Evolutionary conservation across 2,329 filamentous ascomycete genomes (phyloP), one percentile per base, ranked within the genome.

Genomic region (Fusarium musae): DNA sequence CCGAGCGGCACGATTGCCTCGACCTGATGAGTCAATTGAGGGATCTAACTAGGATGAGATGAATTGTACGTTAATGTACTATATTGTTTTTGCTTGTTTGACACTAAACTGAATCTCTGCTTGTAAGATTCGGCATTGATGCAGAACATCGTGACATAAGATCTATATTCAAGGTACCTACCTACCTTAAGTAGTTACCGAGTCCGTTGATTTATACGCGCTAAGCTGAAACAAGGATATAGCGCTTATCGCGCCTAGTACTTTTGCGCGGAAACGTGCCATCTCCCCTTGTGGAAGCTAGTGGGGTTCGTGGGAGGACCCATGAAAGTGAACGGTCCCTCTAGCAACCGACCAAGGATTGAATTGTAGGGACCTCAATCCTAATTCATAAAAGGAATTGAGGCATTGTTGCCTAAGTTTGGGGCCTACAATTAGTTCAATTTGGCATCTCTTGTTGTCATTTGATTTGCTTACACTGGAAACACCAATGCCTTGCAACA

Each of bases 221-320:
- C 46, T 43, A 69, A 49, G 30, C 54, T 57, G 37, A 58, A 39
- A 62, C 57, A 64, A 50, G 46, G 62, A 37, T n/a, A 30, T 26
- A 49, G 75, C 75, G 73, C 65, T 71, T 76, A 66, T 71, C 69
- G 75, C 75, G 75, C 62, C 54, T 71, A 65, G 28, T 5, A 10
- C 40, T 46, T 50, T 50, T 56, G 40, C 67, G 46, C 13, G 52
- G 21, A 56, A 64, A 16, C 36, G 23, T 42, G 30, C 13, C 36
- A 39, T 19, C 40, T 19, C 50, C 66, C 64, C 59, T 28, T 54
- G 59, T 72, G 62, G 37, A 46, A 34, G 26, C 23, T 28, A 30
- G 62, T 74, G 73, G 75, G 40, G 59, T 50, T n/a, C 15, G 50
- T 43, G 61, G 66, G 50, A 70, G 57, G 65, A 53, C 46, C 58